Base-by-base conservation (phyloP, 2,329 filamentous ascomycete genomes). In the Podosphaera aphanis region DNA sequence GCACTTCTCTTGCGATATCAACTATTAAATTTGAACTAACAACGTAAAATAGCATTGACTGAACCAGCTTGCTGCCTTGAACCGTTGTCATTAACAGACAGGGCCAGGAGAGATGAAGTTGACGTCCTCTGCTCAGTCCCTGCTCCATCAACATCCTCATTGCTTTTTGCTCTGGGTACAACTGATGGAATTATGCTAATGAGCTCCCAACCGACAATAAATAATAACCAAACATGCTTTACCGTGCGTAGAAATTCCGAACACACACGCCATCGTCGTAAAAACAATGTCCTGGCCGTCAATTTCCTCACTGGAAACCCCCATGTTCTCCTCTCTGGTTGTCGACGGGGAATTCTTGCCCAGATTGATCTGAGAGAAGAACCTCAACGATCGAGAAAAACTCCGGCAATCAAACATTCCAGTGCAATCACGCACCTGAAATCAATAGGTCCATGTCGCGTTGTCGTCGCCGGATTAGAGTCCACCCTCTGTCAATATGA, bases 401-500 rank as follows among this genome's bases (percentile, higher is more conserved):
- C 52, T 40, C 47, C 55, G 25, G 48, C 49, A 3, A 51, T 63
- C 36, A 44, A 51, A 13, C 62, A 66, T 46, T 52, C 56, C 5
- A 65, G 62, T 44, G 48, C 49, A 18, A 63, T 72, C 42, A 62
- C 69, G 0, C 69, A 73, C 47, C 56, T 77, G 27, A 63, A 63
- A 29, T 64, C 66, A 45, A 52, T 74, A 1, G 64, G 66, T 43
- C 57, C 59, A 6, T 59, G 72, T 51, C 66, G 69, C 39, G 59
- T 76, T 18, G 59, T 78, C 2, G 67, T 68, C 2, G 66, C 70
- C 0, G 71, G 73, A 1, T 58, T 73, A 1, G 53, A 59, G 27
- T 64, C 63, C 53, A 61, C 54, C 45, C 68, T 78, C 61, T 62
- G 62, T 1, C 58, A 76, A 4, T 78, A 74, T 52, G 74, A 79